These are phyloP conservation scores for Drosera spatulata DNA, from an alignment of 179 eudicot genomes.

Conservation along the genomic window DNA sequence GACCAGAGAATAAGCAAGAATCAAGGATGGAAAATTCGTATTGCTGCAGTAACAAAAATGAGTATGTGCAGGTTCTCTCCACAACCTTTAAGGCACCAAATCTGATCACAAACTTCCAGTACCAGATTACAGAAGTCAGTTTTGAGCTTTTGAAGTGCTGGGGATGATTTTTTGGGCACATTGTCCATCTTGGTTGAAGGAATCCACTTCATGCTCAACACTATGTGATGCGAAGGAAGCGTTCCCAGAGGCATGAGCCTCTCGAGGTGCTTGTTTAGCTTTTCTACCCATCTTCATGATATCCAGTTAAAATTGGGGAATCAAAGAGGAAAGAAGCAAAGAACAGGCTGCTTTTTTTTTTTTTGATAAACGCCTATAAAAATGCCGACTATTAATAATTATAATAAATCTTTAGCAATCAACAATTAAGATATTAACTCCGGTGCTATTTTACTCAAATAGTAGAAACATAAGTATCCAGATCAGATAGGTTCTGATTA, in stretches of 20 bases:
- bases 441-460: too few species aligned
- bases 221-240: constrained; percentile 17
- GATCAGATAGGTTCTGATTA: too few species aligned
- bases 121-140: constrained; percentile 51
- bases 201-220: constrained; percentile 12
- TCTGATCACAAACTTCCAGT: constrained; percentile 41
- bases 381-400: too few species aligned
- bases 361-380: neutral
- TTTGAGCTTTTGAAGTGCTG: constrained; percentile 50
- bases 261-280: constrained; percentile 39
- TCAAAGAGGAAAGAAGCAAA: constrained; percentile 3
- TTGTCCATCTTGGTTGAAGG: constrained; percentile 14
- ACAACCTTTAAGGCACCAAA: constrained; percentile 42
- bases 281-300: constrained; percentile 8
- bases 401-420: too few species aligned
- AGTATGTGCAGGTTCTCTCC: constrained; percentile 78
- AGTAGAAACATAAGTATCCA: too few species aligned
- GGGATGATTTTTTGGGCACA: constrained; percentile 27
- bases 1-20: constrained; percentile 5
- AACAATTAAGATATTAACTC: too few species aligned
- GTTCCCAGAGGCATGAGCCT: constrained; percentile 13
- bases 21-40: constrained; percentile 18
- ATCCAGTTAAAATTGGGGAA: neutral
- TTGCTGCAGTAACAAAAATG: constrained; percentile 44
- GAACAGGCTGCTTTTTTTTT: neutral